phyloP scores from a whole-genome alignment of 2,329 filamentous ascomycete genomes.

The Aspergillus vadensis region DNA sequence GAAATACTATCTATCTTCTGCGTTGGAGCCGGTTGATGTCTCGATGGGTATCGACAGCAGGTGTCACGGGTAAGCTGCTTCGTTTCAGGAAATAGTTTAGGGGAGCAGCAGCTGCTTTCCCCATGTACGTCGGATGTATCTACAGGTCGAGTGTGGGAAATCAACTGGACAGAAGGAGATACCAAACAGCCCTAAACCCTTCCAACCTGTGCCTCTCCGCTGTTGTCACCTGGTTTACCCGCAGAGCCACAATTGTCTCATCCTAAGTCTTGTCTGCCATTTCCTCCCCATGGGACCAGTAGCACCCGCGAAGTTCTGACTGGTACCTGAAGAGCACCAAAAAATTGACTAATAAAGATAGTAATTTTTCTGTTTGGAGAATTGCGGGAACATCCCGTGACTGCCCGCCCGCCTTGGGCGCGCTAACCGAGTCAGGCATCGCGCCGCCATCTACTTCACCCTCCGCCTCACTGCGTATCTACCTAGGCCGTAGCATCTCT shows the following conservation, averaged over 20 bases:
- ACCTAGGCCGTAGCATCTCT: conserved; percentile 12
- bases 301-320: no score
- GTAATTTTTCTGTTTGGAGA: neutral
- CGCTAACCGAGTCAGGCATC: conserved; percentile 30
- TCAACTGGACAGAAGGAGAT: neutral
- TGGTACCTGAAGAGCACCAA: no score
- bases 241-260: conserved; percentile 1
- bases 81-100: neutral
- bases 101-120: neutral
- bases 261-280: no score
- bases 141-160: neutral
- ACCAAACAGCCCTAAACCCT: conserved; percentile 2
- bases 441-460: conserved; percentile 28
- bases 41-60: conserved; percentile 13
- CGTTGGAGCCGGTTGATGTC: neutral
- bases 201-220: conserved; percentile 3
- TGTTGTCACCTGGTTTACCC: conserved; percentile 2
- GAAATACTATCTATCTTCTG: neutral
- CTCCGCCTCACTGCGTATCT: conserved; percentile 29
- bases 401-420: conserved; percentile 12
- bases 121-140: neutral
- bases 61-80: conserved; percentile 1
- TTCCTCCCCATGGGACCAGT: no score
- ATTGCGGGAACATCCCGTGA: conserved; percentile 32
- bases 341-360: neutral